Base-by-base conservation (phyloP, 1,139 yeast species). In the Candida tropicalis region DNA sequence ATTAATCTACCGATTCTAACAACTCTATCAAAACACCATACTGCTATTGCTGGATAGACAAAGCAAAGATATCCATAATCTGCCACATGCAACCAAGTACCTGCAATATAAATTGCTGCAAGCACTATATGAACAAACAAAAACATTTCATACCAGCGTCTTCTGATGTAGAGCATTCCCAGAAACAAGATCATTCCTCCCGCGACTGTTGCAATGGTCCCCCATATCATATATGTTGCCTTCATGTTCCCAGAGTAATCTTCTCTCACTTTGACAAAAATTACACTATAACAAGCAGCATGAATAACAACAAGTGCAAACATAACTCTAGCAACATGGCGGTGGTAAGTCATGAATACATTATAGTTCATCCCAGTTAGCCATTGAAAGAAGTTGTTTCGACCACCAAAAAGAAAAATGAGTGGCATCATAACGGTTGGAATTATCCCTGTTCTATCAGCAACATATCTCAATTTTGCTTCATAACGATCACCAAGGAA, bases 11-110 rank as follows among this genome's bases (percentile, higher is more conserved):
- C 49, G 17, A 75, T 9, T 50, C 81, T 60, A n/a, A 69, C 60
- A 1, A 56, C 53, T 36, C 80, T 55, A 51, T 76, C 81, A 35
- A 70, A 60, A 0, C 52, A 57, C 81, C 81, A 76, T 5, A 75
- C 65, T 0, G 72, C 76, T 22, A 60, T 52, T 4, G 71, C 49
- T 5, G 77, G 70, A 50, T 66, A 71, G 42, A 66, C 57, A 56
- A 71, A 66, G 50, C 63, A 60, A 18, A 62, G 58, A 50, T 68
- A 76, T 1, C 79, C 79, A 41, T 72, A 58, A 1, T 58, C 63
- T 20, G 52, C 56, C 33, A 71, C 68, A 48, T 76, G 81, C 35
- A 61, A 43, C 70, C 75, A 74, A 7, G 75, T 62, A 2, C 75
- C 77, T 3, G 57, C 68, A 11, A 75, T 55, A 52, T 70, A 75